Conservation (phyloP, 495 filamentous ascomycete species). For the Penicillium longicatenatum region DNA sequence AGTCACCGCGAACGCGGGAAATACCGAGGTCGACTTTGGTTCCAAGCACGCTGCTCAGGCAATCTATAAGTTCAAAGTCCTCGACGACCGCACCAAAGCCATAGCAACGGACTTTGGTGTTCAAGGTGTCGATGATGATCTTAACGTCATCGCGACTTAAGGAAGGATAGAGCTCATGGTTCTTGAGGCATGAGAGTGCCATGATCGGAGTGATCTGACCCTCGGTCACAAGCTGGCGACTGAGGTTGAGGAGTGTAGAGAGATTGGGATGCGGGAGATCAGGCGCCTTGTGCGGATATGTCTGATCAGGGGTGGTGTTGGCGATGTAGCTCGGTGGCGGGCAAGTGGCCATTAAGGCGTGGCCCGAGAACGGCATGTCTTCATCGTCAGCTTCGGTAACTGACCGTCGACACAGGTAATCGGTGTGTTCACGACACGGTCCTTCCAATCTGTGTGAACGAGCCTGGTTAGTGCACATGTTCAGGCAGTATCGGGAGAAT, state of each 20-base stretch:
- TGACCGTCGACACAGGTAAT: conserved; percentile 56
- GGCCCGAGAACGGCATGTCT: conserved; percentile 63
- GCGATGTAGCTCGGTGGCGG: conserved; percentile 62
- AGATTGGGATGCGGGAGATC: conserved; percentile 72
- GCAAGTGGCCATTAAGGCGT: conserved; percentile 88
- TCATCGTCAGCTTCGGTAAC: conserved; percentile 52
- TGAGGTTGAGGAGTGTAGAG: conserved; percentile 78
- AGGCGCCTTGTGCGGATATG: conserved; percentile 45
- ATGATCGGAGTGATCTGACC: conserved; percentile 97
- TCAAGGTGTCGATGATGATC: conserved; percentile 69
- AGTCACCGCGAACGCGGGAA: conserved; percentile 33
- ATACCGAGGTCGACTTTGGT: conserved; percentile 56
- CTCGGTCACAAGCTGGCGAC: conserved; percentile 79
- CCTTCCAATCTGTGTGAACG: conserved; percentile 74
- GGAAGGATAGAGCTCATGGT: conserved; percentile 65
- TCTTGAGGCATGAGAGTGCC: conserved; percentile 83
- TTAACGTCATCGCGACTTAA: conserved; percentile 71
- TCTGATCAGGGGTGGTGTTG: conserved; percentile 42
- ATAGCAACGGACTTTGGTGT: conserved; percentile 85
- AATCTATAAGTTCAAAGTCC: conserved; percentile 90
- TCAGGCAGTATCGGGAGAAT: conserved; percentile 5
- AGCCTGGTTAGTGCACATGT: conserved; percentile 18
- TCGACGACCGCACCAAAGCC: conserved; percentile 74
- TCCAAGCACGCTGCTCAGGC: conserved; percentile 71
- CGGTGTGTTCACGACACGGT: conserved; percentile 93